These are phyloP conservation scores for Acacia melanoxylon DNA, from an alignment of 306 rosid species.

Conservation along the genomic window DNA sequence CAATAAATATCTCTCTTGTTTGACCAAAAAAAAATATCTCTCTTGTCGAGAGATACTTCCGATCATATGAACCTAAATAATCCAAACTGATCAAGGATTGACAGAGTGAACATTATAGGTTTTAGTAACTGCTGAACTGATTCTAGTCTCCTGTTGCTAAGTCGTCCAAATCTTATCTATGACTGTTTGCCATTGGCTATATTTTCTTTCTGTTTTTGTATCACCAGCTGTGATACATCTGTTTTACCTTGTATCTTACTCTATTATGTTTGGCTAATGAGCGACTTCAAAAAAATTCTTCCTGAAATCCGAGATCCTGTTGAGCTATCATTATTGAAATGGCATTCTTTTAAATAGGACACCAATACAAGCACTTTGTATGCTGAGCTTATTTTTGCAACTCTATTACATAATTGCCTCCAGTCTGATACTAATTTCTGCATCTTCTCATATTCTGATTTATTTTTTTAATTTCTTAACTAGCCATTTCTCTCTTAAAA, in stretches of 20 bases:
- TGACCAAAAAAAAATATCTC: too few relatives aligned
- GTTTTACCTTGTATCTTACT: background rate
- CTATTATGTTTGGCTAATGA: background rate
- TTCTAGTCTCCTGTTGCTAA: background rate
- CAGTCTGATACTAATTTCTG: constrained; percentile 9
- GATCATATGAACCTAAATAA: background rate
- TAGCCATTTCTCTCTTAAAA: constrained; percentile 6
- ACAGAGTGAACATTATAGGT: background rate
- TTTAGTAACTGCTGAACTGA: background rate
- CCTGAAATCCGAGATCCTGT: constrained; percentile 1
- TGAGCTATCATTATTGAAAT: background rate
- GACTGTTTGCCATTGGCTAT: background rate
- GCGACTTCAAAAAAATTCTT: background rate
- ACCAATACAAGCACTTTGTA: background rate
- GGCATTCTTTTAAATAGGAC: background rate
- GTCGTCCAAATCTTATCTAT: background rate
- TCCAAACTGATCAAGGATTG: background rate
- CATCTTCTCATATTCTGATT: constrained; percentile 17
- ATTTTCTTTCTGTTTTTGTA: background rate
- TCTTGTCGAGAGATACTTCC: background rate
- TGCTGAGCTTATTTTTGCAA: background rate
- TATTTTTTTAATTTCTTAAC: background rate
- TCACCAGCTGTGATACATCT: background rate
- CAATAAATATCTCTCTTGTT: background rate
- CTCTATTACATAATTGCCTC: constrained; percentile 8